Base-by-base conservation (phyloP, 2,329 filamentous ascomycete species). In the Penicillium sp. region DNA sequence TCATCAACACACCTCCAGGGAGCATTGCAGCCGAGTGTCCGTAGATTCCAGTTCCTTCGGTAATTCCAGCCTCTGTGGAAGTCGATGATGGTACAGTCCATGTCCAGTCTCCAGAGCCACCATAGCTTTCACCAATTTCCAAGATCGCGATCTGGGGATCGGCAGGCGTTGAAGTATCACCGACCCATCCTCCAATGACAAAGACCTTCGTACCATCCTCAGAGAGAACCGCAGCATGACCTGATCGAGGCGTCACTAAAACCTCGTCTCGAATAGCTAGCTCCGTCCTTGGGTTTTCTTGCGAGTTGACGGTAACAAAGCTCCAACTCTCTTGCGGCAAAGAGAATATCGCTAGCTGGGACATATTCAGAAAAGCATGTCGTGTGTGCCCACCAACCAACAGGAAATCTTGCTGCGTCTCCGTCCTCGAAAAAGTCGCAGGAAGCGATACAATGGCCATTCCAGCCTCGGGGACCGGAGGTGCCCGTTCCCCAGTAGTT, bases 101-200 rank as follows among this genome's bases (percentile, higher is more conserved):
- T 10, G 63, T 64, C 79, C 79, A 81, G 47, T 74, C 67, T 1
- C 73, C 72, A 29, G 68, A 65, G 19, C 77, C 77, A 9, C 87
- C 89, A 68, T 90, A 95, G 4, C 87, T 87, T 58, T 87, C 83
- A 7, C 88, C 90, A 56, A 97, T 80, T 56, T 90, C 80, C 3
- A 98, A 78, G 3, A 97, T 76, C 0, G 86, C 90, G 26, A 98
- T 79, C 69, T 96, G 91, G 1, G 95, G 95, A 29, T 87, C 80
- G 0, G 95, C 95, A 1, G 93, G 84, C 31, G 86, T 89, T 9
- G 79, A 82, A 0, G 89, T 81, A 67, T 96, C 87, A 3, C 93
- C 93, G 5, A 97, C 91, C 95, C 95, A 99, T 1, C 95, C 95
- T 21, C 95, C 95, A 58, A 92, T 81, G 1, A 99, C 78, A 41